A percentile compares a stretch with the other conserved stretches of the same genome.
Conservation (phyloP, 2,329 filamentous ascomycete genomes). For the Ascochyta viciae-villosae region DNA sequence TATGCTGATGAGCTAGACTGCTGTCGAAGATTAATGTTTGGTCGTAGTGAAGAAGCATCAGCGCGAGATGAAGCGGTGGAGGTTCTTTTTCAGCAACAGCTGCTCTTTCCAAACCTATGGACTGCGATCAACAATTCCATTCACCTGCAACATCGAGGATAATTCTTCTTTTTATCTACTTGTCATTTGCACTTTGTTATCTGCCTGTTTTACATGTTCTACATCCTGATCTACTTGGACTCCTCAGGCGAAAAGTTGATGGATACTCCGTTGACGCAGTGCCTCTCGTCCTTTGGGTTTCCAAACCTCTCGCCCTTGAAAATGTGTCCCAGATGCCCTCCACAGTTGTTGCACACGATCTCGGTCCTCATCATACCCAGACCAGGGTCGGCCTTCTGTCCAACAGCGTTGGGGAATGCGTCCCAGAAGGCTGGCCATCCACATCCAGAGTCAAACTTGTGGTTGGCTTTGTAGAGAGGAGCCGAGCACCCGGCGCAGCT, state of each 20-base stretch:
- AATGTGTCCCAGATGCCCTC: constrained; percentile 88
- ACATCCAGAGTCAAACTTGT: constrained; percentile 96
- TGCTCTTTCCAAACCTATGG: not conserved
- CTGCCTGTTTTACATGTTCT: not conserved
- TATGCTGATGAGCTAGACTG: not conserved
- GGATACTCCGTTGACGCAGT: constrained; percentile 95
- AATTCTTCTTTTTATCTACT: not conserved
- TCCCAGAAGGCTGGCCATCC: constrained; percentile 99
- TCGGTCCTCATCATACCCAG: constrained; percentile 88
- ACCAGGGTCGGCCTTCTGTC: constrained; percentile 75
- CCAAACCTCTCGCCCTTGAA: constrained; percentile 87
- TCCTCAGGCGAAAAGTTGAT: constrained; percentile 82
- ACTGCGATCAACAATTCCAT: not conserved
- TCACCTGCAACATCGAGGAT: not conserved
- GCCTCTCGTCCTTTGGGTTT: constrained; percentile 91
- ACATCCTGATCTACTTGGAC: not conserved
- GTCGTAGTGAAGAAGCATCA: too few relatives aligned
- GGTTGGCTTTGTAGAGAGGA: constrained; percentile 88
- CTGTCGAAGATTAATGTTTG: not conserved
- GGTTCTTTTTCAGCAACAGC: not conserved
- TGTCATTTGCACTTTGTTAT: not conserved
- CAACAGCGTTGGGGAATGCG: constrained; percentile 88
- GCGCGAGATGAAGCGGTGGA: not conserved
- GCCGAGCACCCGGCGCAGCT: constrained; percentile 84
- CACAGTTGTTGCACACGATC: constrained; percentile 94